These are phyloP conservation scores for Trichothecium sympodiale DNA, from an alignment of 2,329 filamentous ascomycete genomes.

Conservation along the genomic window DNA sequence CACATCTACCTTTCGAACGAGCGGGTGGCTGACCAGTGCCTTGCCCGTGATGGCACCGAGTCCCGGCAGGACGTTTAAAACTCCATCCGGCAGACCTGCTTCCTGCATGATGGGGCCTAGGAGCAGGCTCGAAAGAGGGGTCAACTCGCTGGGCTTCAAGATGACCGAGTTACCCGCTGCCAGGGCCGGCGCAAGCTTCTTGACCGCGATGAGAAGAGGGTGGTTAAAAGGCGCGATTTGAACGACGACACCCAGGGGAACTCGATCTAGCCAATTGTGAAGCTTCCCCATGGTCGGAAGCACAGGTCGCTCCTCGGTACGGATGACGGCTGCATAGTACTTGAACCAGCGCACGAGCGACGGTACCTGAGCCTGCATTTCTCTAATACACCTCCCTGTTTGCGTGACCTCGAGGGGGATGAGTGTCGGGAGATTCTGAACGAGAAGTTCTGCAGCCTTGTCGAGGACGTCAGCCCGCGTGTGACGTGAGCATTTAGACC, in stretches of 20 bases:
- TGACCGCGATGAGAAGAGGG: slow-evolving; percentile 70
- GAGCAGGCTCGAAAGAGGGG: slow-evolving; percentile 81
- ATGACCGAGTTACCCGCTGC: slow-evolving; percentile 85
- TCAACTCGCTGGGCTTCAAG: slow-evolving; percentile 88
- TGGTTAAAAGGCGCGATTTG: slow-evolving; percentile 50
- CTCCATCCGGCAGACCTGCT: slow-evolving; percentile 70
- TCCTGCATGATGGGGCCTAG: slow-evolving; percentile 66
- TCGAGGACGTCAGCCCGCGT: slow-evolving; percentile 52
- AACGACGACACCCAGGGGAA: slow-evolving; percentile 46
- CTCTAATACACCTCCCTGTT: slow-evolving; percentile 56
- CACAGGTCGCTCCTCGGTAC: slow-evolving; percentile 56
- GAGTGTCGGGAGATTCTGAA: slow-evolving; percentile 38
- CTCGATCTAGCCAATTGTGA: slow-evolving; percentile 43
- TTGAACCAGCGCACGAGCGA: slow-evolving; percentile 59
- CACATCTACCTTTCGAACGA: slow-evolving; percentile 58
- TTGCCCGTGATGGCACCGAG: slow-evolving; percentile 65
- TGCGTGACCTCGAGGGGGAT: slow-evolving; percentile 55
- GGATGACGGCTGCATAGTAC: slow-evolving; percentile 57
- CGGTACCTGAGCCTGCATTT: slow-evolving; percentile 60
- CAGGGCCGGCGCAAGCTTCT: slow-evolving; percentile 84
- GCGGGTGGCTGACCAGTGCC: slow-evolving; percentile 39
- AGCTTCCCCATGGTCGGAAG: slow-evolving; percentile 52
- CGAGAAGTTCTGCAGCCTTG: slow-evolving; percentile 43
- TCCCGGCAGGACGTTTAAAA: slow-evolving; percentile 86
- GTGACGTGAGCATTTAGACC: slow-evolving; percentile 49